phyloP scores from a whole-genome alignment of 768 basidiomycete species.

The Lactifluus pinguis region DNA sequence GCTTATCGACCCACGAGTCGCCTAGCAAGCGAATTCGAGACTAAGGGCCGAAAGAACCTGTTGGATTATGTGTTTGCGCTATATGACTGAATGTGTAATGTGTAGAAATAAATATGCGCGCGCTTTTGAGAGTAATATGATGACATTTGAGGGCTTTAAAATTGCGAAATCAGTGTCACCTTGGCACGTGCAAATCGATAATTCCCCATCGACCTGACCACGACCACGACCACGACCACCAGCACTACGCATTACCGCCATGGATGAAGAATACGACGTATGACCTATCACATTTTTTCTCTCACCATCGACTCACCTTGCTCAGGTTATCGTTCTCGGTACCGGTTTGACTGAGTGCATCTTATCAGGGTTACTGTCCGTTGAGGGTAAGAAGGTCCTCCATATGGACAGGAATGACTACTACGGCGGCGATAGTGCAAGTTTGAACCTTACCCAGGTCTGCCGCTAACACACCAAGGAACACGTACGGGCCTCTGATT shows the following conservation, averaged over 20 bases:
- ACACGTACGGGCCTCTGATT: slow-evolving; percentile 10
- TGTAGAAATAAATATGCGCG: background rate
- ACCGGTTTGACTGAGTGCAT: slow-evolving; percentile 99
- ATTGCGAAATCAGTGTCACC: background rate
- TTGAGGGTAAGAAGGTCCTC: slow-evolving; percentile 98
- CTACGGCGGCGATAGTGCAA: slow-evolving; percentile 96
- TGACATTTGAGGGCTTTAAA: background rate
- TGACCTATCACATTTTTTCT: slow-evolving; percentile 13
- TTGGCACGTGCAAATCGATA: slow-evolving; percentile 15
- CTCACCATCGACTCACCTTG: slow-evolving; percentile 1
- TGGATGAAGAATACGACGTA: slow-evolving; percentile 99
- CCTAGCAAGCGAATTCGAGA: slow-evolving; percentile 10
- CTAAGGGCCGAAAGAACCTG: background rate
- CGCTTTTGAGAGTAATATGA: background rate
- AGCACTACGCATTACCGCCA: slow-evolving; percentile 32
- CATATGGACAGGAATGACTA: slow-evolving; percentile 99
- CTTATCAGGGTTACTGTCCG: slow-evolving; percentile 94
- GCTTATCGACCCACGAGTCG: background rate
- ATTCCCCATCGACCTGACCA: slow-evolving; percentile 17
- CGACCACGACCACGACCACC: slow-evolving; percentile 20
- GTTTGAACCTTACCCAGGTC: slow-evolving; percentile 95
- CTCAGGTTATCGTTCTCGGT: slow-evolving; percentile 82
- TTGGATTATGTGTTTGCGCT: background rate
- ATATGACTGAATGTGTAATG: background rate
- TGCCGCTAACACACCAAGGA: slow-evolving; percentile 19